A percentile compares a stretch with the other conserved stretches of the same genome.
These are phyloP conservation scores for Polytrichum formosum DNA, from an alignment of 225 moss, liverwort and hornwort species.

Conservation along the genomic window DNA sequence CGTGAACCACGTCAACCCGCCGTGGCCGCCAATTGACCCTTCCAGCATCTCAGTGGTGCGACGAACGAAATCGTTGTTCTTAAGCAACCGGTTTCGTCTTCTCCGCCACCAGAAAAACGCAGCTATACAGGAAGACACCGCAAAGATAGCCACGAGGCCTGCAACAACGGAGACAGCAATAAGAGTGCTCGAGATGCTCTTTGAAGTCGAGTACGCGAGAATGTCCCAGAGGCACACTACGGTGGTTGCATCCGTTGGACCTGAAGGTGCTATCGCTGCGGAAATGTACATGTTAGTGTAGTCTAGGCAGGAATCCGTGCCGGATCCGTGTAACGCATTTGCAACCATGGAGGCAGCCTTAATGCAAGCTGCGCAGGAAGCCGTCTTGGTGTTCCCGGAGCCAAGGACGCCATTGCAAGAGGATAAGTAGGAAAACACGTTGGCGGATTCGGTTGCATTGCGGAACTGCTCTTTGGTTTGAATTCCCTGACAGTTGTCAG, in stretches of 20 bases:
- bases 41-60: constrained; percentile 34
- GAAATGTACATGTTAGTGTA: constrained; percentile 23
- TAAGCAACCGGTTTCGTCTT: not conserved
- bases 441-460: not conserved
- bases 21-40: constrained; percentile 30
- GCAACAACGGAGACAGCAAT: not conserved
- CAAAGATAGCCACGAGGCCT: constrained; percentile 1
- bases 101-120: not conserved
- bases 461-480: constrained; percentile 12
- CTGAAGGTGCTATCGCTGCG: constrained; percentile 11
- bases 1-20: constrained; percentile 37
- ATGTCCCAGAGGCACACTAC: constrained; percentile 24
- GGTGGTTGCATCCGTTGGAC: constrained; percentile 21
- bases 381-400: constrained; percentile 2
- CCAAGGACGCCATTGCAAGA: constrained; percentile 11
- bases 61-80: constrained; percentile 27
- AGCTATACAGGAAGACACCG: not conserved
- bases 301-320: constrained; percentile 13
- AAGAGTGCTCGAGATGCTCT: not conserved
- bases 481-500: constrained; percentile 22
- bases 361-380: constrained; percentile 17
- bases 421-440: not conserved
- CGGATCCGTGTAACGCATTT: constrained; percentile 2
- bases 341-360: constrained; percentile 18
- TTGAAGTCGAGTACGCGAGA: constrained; percentile 4